Evolutionary conservation across 495 filamentous ascomycete genomes (phyloP).

Genomic region (Halenospora varia): DNA sequence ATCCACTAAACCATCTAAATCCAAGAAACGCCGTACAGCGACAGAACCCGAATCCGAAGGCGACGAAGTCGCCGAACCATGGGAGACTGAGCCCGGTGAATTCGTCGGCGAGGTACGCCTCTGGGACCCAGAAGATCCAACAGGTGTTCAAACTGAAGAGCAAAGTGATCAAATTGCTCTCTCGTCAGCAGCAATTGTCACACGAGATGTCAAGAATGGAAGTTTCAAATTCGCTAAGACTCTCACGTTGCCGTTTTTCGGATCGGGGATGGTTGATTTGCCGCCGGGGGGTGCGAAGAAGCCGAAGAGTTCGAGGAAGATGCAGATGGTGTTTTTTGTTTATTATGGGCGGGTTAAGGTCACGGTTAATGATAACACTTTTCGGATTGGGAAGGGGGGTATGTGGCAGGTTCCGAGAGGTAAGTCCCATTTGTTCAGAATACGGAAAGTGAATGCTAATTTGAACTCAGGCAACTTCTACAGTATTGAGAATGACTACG

Average conservation of each 20-base stretch:
- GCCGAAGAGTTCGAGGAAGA: conserved; percentile 83
- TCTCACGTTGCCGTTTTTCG: conserved; percentile 77
- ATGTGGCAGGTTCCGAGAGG: conserved; percentile 93
- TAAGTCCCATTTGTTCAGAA: conserved; percentile 41
- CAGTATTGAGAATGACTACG: conserved; percentile 69
- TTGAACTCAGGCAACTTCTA: conserved; percentile 70
- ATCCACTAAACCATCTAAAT: conserved; percentile 4
- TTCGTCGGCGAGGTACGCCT: conserved; percentile 40
- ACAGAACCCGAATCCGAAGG: conserved; percentile 9
- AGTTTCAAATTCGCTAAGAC: conserved; percentile 86
- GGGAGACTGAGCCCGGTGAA: conserved; percentile 43
- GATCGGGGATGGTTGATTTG: conserved; percentile 82
- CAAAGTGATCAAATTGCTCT: conserved; percentile 69
- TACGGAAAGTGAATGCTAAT: not conserved
- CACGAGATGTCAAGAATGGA: conserved; percentile 67
- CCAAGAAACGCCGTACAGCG: conserved; percentile 9
- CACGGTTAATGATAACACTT: conserved; percentile 74
- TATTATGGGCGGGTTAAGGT: conserved; percentile 70
- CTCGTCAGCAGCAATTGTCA: conserved; percentile 68
- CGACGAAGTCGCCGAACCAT: conserved; percentile 43
- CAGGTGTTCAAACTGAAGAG: conserved; percentile 32
- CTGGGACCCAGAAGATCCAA: conserved; percentile 43
- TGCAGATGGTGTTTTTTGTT: conserved; percentile 96
- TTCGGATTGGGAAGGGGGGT: conserved; percentile 79
- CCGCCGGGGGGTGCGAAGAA: conserved; percentile 77